Base-by-base conservation (phyloP, 441 rosid species). In the Manihot esculenta region DNA sequence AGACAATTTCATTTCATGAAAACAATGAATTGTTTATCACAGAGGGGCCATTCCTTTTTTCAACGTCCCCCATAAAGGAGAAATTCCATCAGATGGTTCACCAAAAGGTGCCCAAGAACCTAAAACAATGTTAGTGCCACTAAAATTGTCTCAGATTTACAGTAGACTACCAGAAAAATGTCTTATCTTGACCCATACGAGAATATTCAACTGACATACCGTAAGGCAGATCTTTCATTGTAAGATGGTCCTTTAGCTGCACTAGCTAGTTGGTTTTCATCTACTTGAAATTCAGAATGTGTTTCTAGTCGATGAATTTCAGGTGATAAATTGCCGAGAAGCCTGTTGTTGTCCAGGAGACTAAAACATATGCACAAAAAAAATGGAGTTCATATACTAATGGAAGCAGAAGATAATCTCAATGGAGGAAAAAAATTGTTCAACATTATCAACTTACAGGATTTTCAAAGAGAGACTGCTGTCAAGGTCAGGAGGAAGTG, bases 331-430 rank as follows among this genome's bases (percentile, higher is more conserved):
- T 49, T 42, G 13, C 74, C 82, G 35, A 85, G 83, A 58, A 80
- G 78, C 71, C 74, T 69, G 65, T 89, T 88, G 73, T 85, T 81
- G 85, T 88, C 89, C 26, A 86, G 79, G 53, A 86, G 76, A 60
- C 91, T 89, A 74, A 58, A 66, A 64, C 55, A 66, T 33, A 21
- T 50, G 35, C 41, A 4, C 38, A 48, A 57, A 33, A 65, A 50
- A 18, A 33, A n/a, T 35, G n/a, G n/a, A 35, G 53, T 73, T 18
- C 49, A 49, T 66, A 35, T 15, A 66, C 70, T n/a, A n/a, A 42
- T 15, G 13, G 45, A 64, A 30, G 65, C 66, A 42, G 9, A 68
- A 61, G 55, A n/a, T n/a, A 76, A 54, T 76, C 50, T 71, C 69
- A 70, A 55, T 61, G 35, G 35, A n/a, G 49, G 11, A 27, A 70